Base-by-base conservation (phyloP, 2,329 filamentous ascomycete species). In the Laburnicola sp. region DNA sequence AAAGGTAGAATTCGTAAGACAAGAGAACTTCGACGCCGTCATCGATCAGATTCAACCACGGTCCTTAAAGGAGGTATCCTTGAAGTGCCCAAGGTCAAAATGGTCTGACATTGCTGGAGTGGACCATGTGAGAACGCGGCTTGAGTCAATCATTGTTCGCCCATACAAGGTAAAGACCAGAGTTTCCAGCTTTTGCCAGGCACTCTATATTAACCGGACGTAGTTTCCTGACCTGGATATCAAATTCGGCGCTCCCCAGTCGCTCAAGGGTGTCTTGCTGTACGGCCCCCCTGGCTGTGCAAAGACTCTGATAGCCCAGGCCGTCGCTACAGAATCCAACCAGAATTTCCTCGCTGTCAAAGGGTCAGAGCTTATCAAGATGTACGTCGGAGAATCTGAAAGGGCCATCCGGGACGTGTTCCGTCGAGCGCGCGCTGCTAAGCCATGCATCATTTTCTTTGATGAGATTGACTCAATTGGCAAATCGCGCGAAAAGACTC, bases 301-400 rank as follows among this genome's bases (percentile, higher is more conserved):
- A 57, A 97, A 97, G 75, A 97, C 93, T 0, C 83, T 97, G 69
- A 91, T 86, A 0, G 93, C 93, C 0, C 91, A 96, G 70, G 93
- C 93, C 26, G 84, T 96, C 61, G 93, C 93, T 11, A 96, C 91
- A 5, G 91, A 95, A 71, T 90, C 89, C 27, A 88, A 88, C 3
- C 86, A 95, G 74, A 97, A 97, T 71, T 97, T 97, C 78, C 86
- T 97, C 68, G 88, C 91, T 6, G 89, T 97, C 59, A 96, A 97
- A 75, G 93, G 91, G 25, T 91, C 91, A 31, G 93, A 97, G 73
- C 82, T 97, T 9, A 85, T 96, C 53, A 95, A 91, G 75, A 96
- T 96, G 89, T 97, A 97, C 73, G 92, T 97, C 16, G 93, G 93
- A 54, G 93, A 97, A 72, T 93, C 91, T 2, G 93, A 97, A 75